A percentile compares a stretch with the other conserved stretches of the same genome.
Conservation (phyloP, 768 basidiomycete genomes). For the Tylopilus subfusipes region DNA sequence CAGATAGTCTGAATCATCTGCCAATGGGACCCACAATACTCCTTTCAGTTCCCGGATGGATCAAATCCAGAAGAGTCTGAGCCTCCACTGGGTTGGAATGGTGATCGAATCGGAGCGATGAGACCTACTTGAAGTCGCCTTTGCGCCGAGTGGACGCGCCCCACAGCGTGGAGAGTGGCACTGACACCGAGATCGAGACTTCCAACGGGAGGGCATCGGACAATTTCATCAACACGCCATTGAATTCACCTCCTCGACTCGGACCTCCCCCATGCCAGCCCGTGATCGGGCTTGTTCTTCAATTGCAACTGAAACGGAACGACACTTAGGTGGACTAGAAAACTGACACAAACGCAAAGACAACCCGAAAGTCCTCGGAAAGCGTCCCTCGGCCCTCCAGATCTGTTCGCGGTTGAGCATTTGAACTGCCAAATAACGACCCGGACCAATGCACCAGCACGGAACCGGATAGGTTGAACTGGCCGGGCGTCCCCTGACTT, state of each 20-base stretch:
- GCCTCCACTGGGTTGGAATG: conserved; percentile 20
- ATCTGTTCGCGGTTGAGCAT: no score
- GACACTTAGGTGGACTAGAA: no score
- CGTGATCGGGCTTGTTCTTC: no score
- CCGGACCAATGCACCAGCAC: no score
- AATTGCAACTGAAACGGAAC: no score
- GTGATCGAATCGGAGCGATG: conserved; percentile 18
- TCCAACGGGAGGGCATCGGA: conserved; percentile 36
- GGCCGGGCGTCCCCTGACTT: no score
- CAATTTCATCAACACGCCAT: conserved; percentile 20
- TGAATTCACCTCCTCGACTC: conserved; percentile 38
- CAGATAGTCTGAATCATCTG: conserved; percentile 11
- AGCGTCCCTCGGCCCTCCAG: no score
- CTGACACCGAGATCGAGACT: conserved; percentile 63
- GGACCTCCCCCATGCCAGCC: conserved; percentile 45
- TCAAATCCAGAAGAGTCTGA: conserved; percentile 16
- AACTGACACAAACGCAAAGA: no score
- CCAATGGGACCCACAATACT: conserved; percentile 4
- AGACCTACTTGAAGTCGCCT: conserved; percentile 56
- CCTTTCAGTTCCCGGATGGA: conserved; percentile 17
- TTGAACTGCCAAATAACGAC: no score
- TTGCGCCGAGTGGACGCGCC: conserved; percentile 68
- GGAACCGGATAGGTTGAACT: no score
- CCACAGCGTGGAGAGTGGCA: conserved; percentile 67
- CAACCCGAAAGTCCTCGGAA: no score